Conservation (phyloP, 306 rosid species). For the Fragaria nilgerrensis region DNA sequence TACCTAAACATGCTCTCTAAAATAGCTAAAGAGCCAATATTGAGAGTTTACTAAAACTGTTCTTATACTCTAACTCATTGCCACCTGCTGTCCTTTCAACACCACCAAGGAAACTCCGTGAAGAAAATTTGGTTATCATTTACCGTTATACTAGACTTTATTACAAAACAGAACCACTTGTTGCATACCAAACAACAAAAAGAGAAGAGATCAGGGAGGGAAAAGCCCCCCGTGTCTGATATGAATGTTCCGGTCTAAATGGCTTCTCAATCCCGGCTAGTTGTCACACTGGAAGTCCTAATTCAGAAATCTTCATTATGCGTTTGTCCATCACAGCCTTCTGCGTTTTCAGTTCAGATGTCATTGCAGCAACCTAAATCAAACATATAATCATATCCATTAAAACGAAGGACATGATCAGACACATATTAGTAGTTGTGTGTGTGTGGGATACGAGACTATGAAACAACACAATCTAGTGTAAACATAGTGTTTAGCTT, state of each 20-base stretch:
- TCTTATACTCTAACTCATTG: neutral
- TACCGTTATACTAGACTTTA: neutral
- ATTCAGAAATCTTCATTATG: constrained; percentile 66
- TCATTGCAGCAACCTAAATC: constrained; percentile 72
- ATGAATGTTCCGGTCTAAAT: neutral
- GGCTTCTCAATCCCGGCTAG: neutral
- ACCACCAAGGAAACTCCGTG: neutral
- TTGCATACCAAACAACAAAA: constrained; percentile 1
- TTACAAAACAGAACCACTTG: neutral
- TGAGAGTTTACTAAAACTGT: no score
- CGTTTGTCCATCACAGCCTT: constrained; percentile 53
- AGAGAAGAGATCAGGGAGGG: neutral
- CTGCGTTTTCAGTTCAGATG: constrained; percentile 56
- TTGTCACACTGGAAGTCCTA: constrained; percentile 66
- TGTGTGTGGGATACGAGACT: neutral
- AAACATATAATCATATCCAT: neutral
- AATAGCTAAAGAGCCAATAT: no score
- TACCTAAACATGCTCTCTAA: no score
- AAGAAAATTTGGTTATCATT: neutral
- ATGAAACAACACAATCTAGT: neutral
- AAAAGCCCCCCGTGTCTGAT: neutral
- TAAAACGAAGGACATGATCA: neutral
- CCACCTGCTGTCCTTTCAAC: neutral
- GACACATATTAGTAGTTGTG: neutral
- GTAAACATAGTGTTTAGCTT: constrained; percentile 24